phyloP scores from a whole-genome alignment of 805 yeast species.

The Kuraishia hungarica region DNA sequence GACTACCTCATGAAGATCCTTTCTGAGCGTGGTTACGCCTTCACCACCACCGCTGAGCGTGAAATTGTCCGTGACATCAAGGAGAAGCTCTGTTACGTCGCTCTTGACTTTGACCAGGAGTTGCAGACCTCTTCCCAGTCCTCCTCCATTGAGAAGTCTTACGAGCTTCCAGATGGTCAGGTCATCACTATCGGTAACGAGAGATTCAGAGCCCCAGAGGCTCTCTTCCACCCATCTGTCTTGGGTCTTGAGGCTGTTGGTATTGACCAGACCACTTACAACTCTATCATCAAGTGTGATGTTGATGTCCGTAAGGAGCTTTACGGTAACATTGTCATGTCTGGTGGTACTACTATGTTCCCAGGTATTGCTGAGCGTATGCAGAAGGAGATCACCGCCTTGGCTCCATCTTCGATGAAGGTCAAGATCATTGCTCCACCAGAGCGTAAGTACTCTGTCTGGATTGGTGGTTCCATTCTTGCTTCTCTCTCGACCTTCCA shows the following conservation, averaged over 20 bases:
- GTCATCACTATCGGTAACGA: conserved; percentile 99
- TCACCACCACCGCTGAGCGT: conserved; percentile 99
- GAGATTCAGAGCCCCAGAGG: conserved; percentile 99
- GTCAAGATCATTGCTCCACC: conserved; percentile 99
- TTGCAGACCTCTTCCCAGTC: conserved; percentile 98
- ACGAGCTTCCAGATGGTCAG: conserved; percentile 99
- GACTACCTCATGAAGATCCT: conserved; percentile 98
- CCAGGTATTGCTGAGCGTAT: conserved; percentile 99
- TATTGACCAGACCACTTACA: conserved; percentile 95
- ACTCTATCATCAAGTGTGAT: conserved; percentile 97
- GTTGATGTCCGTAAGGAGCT: conserved; percentile 98
- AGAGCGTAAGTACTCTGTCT: conserved; percentile 98
- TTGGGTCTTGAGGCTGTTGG: conserved; percentile 91
- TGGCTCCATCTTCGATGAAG: conserved; percentile 99
- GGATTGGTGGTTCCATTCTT: conserved; percentile 99
- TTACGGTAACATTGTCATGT: conserved; percentile 98
- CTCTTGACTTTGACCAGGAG: conserved; percentile 98
- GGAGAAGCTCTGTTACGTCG: conserved; percentile 98
- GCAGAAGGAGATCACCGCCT: conserved; percentile 99
- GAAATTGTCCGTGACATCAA: conserved; percentile 92
- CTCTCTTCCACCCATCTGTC: conserved; percentile 96
- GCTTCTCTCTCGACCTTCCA: conserved; percentile 99
- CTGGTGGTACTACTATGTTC: conserved; percentile 99
- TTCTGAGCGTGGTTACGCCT: conserved; percentile 97
- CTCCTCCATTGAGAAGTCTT: conserved; percentile 95